Evolutionary conservation across 2,329 filamentous ascomycete genomes (phyloP), one percentile per base, ranked within the genome.

Genomic region (Helminthosporium solani): DNA sequence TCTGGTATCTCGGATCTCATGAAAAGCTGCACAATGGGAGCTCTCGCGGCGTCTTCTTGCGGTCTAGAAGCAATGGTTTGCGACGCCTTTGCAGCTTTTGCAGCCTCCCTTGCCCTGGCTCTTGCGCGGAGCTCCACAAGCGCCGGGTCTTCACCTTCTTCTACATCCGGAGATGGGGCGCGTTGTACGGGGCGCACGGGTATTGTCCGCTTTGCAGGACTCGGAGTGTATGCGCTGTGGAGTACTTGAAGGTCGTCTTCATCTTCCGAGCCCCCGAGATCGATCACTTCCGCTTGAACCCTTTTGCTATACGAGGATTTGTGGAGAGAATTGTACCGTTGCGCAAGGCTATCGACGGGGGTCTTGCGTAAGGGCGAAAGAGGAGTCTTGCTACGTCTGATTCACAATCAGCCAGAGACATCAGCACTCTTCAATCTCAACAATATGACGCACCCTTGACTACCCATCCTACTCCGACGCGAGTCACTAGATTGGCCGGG

Each of bases 1-100:
- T 77, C 75, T 1, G 79, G 75, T 5, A 96, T 78, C 2, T 75
- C 70, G 0, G 90, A 88, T 0, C 77, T 80, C 52, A 96, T 81
- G 25, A 90, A 73, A 19, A 92, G 80, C 45, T 80, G 73, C 33
- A 88, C 76, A 11, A 79, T 60, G 1, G 60, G 54, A 3, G 55
- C 50, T 40, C 53, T 56, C 3, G 40, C 7, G 8, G 48, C 40
- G 12, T 51, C 44, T 15, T 43, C 44, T 33, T 48, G 33, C 19
- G 8, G 8, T 2, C 50, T 19, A 7, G 44, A 36, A 19, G 43
- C 33, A 6, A 45, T 37, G 23, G 44, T 39, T 11, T 30, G 25
- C 2, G 42, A 27, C 15, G 34, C 14, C 20, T 36, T 42, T 23
- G 53, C 38, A 16, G 54, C 47, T 33, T 33, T 55, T n/a, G 56